Percentiles rank a stretch among this genome's conserved stretches.
Evolutionary conservation across 2,329 filamentous ascomycete species (phyloP).

Genomic region (Amauroascus niger): DNA sequence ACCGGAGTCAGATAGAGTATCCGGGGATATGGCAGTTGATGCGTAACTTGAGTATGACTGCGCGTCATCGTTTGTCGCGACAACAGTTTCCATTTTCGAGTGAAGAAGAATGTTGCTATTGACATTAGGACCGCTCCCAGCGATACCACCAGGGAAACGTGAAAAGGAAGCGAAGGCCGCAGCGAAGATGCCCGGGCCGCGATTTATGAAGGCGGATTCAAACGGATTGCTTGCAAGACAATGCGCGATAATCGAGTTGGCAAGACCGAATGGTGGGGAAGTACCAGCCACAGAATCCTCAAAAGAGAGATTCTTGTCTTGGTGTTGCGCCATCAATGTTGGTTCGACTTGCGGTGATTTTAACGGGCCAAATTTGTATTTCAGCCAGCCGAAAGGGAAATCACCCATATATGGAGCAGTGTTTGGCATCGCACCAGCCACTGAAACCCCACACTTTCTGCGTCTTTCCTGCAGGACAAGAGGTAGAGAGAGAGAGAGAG

Average conservation of each 20-base stretch:
- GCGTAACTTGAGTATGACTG: slow-evolving; percentile 8
- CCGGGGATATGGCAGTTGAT: background rate
- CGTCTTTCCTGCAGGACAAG: background rate
- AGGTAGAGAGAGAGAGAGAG: too few species aligned
- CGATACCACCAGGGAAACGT: background rate
- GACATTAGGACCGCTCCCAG: background rate
- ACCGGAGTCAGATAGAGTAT: background rate
- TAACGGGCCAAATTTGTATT: background rate
- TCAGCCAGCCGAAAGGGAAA: background rate
- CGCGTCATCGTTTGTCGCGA: background rate
- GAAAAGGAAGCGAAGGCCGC: slow-evolving; percentile 5
- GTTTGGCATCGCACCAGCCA: background rate
- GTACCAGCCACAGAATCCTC: background rate
- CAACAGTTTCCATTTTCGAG: background rate
- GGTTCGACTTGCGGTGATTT: background rate
- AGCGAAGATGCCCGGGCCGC: slow-evolving; percentile 6
- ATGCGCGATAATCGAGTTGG: slow-evolving; percentile 9
- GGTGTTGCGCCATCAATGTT: background rate
- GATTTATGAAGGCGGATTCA: background rate
- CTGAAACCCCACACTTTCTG: background rate
- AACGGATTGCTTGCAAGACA: background rate
- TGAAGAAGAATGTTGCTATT: background rate
- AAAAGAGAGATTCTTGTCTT: background rate
- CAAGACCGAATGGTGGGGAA: background rate
- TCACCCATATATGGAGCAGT: background rate